Percentiles rank a stretch among this genome's conserved stretches.
Conservation (phyloP, 306 rosid species). For the Castanea mollissima region DNA sequence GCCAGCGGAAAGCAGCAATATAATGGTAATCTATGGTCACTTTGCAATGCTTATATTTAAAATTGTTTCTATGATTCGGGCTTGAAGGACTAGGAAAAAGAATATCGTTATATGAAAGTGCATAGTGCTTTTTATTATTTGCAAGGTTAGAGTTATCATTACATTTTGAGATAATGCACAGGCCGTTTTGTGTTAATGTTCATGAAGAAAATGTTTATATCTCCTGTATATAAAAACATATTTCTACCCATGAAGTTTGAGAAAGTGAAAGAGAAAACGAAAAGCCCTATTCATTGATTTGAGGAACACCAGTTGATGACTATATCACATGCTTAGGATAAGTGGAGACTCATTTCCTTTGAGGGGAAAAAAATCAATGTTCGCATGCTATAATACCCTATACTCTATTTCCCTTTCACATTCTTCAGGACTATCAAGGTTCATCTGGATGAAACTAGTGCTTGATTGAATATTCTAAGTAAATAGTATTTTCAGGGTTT, state of each 20-base stretch:
- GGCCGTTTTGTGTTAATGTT: neutral
- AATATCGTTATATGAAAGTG: neutral
- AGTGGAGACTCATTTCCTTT: neutral
- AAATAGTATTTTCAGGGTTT: neutral
- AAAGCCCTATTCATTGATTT: neutral
- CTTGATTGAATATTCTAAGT: neutral
- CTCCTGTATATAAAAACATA: neutral
- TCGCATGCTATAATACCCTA: neutral
- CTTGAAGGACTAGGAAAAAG: neutral
- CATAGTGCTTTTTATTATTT: no score
- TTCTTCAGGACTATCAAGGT: neutral
- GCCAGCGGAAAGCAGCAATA: constrained; percentile 70
- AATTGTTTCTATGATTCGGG: neutral
- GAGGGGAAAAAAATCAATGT: neutral
- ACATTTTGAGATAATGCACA: neutral
- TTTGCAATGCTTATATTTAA: neutral
- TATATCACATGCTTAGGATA: neutral
- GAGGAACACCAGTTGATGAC: neutral
- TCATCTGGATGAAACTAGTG: neutral
- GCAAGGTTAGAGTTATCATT: no score
- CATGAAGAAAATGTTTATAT: neutral
- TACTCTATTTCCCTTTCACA: neutral
- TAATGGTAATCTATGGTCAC: constrained; percentile 47
- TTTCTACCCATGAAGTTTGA: neutral
- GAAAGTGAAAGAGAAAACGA: neutral